phyloP scores from a whole-genome alignment of 352 stramenopile genomes.

The Thraustochytrium striatum region DNA sequence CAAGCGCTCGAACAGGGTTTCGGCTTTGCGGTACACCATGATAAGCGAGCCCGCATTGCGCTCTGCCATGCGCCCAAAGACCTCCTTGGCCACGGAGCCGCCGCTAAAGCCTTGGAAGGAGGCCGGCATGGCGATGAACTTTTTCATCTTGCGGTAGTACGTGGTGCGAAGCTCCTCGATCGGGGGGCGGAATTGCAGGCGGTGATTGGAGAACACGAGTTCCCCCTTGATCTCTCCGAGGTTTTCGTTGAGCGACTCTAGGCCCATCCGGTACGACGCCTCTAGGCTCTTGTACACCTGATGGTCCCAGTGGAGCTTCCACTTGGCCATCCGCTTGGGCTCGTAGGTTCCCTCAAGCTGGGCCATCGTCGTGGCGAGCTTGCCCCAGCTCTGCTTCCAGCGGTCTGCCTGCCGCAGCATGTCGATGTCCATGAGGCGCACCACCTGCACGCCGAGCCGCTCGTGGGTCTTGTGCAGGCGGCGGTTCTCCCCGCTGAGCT shows the following conservation, averaged over 20 bases:
- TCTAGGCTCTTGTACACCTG: conserved; percentile 92
- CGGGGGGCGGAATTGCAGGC: conserved; percentile 77
- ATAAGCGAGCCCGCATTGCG: conserved; percentile 75
- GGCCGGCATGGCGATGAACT: conserved; percentile 82
- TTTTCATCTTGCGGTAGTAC: conserved; percentile 91
- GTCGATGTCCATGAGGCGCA: conserved; percentile 78
- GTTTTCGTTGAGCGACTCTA: conserved; percentile 89
- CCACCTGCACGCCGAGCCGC: conserved; percentile 69
- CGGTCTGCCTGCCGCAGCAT: conserved; percentile 70
- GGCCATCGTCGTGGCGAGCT: conserved; percentile 70
- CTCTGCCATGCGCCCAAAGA: conserved; percentile 81
- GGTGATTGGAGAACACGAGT: conserved; percentile 29
- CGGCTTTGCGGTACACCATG: conserved; percentile 80
- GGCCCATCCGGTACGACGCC: conserved; percentile 81
- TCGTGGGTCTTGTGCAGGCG: conserved; percentile 79
- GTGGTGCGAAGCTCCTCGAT: conserved; percentile 83
- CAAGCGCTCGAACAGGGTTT: conserved; percentile 77
- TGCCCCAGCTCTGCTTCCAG: conserved; percentile 79
- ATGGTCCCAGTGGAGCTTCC: conserved; percentile 86
- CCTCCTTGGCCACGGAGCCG: conserved; percentile 56
- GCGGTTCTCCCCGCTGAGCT: conserved; percentile 80
- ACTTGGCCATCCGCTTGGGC: conserved; percentile 72
- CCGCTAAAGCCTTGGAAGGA: conserved; percentile 73
- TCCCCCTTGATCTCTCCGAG: conserved; percentile 68
- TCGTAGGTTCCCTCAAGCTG: conserved; percentile 65